Conservation (phyloP, 2,329 filamentous ascomycete species). For the Colletotrichum sidae region DNA sequence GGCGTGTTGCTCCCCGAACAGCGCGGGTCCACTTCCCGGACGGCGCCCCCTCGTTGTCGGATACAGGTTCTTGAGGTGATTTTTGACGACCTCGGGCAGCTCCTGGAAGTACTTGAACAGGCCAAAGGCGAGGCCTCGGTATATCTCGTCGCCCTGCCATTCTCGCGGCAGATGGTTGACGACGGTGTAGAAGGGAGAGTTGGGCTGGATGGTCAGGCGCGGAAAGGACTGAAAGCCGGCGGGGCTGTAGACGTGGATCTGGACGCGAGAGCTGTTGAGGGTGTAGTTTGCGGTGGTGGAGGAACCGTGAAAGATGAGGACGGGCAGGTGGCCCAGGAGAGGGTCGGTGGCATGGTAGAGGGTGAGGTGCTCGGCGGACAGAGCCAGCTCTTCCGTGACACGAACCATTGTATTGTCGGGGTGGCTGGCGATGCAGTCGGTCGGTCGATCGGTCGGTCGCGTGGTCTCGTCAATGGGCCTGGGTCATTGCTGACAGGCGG, state of each 20-base stretch:
- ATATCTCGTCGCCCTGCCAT: constrained; percentile 94
- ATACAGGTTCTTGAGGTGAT: constrained; percentile 71
- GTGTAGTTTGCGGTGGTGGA: constrained; percentile 90
- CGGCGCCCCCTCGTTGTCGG: constrained; percentile 65
- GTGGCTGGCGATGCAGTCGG: constrained; percentile 41
- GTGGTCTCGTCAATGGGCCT: constrained; percentile 41
- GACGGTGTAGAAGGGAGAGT: constrained; percentile 89
- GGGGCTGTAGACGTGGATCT: constrained; percentile 90
- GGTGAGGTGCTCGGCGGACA: constrained; percentile 83
- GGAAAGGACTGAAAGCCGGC: constrained; percentile 91
- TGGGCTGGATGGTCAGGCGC: constrained; percentile 92
- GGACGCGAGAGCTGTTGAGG: constrained; percentile 90
- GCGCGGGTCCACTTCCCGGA: constrained; percentile 72
- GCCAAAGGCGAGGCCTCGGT: constrained; percentile 89
- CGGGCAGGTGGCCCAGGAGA: constrained; percentile 80
- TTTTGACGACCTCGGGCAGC: constrained; percentile 81
- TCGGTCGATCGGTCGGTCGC: constrained; percentile 35
- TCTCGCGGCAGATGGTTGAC: constrained; percentile 92
- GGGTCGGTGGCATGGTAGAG: constrained; percentile 93
- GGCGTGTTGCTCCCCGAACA: constrained; percentile 93
- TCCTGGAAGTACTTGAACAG: constrained; percentile 95
- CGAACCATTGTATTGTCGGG: constrained; percentile 85
- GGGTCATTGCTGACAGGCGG: constrained; percentile 41
- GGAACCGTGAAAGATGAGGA: constrained; percentile 92
- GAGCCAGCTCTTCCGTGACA: constrained; percentile 80